Base-by-base conservation (phyloP, 2,329 filamentous ascomycete genomes). In the Mollisiaceae sp. region DNA sequence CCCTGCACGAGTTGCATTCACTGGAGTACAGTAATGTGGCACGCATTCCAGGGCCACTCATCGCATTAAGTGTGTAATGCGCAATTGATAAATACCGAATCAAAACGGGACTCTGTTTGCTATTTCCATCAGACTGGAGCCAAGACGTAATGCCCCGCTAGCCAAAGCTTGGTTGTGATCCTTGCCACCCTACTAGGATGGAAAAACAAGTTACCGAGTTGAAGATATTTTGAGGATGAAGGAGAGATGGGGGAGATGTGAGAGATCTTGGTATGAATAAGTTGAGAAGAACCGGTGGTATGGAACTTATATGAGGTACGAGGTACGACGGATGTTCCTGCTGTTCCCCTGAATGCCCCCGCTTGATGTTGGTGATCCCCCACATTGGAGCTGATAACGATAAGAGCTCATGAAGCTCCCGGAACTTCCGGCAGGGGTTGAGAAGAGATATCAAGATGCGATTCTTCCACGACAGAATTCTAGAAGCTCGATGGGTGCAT, bases 131-230 rank as follows among this genome's bases (percentile, higher is more conserved):
- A 9, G 22, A 39, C 55, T 39, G 55, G 55, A 54, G 59, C 59
- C 24, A 66, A 64, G 62, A 67, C 56, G 62, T 65, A 64, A 67
- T 64, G 47, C 39, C 39, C 58, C 58, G 41, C 59, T 61, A 52
- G 57, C 22, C 52, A 63, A 67, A 60, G 62, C 65, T 60, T 60
- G 56, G 52, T 56, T 54, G 15, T 41, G 36, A 60, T 50, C 62
- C 52, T 32, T 64, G 61, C 39, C 39, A 12, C 3, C 22, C 14
- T 24, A 54, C 27, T 11, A 24, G n/a, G 50, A 8, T n/a, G 11
- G 22, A 35, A 15, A 22, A 27, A 8, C 14, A 11, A 54, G 3
- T 18, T 18, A 11, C 32, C 11, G 47, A 32, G 24, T 50, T 24
- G n/a, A 32, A n/a, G 39, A 24, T 38, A 20, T 18, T 60, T 43